phyloP scores from a whole-genome alignment of 345 rosid genomes.

The Bruguiera gymnorhiza region DNA sequence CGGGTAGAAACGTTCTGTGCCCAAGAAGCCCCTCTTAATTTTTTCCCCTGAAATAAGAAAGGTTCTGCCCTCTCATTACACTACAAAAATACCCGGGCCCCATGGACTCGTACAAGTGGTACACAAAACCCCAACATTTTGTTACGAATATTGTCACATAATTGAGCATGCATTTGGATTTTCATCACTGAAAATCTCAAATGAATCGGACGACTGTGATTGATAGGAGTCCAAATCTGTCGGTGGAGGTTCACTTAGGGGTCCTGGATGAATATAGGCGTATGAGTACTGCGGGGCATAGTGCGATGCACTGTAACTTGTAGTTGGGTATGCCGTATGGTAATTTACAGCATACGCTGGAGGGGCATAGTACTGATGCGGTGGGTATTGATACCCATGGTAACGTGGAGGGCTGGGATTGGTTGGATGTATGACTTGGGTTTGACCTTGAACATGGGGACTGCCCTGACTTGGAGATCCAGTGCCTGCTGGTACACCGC shows the following conservation, averaged over 20 bases:
- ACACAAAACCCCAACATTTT: too few species aligned
- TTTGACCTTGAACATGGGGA: slow-evolving; percentile 13
- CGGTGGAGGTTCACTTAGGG: slow-evolving; percentile 23
- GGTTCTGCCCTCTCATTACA: slow-evolving; percentile 23
- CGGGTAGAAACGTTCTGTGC: background rate
- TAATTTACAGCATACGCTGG: slow-evolving; percentile 16
- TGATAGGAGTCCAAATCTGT: slow-evolving; percentile 29
- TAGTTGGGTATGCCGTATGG: slow-evolving; percentile 6
- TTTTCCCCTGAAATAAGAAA: slow-evolving; percentile 5
- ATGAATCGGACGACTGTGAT: slow-evolving; percentile 49
- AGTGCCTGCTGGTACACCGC: slow-evolving; percentile 24
- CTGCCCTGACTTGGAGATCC: slow-evolving; percentile 21
- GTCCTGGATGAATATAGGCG: slow-evolving; percentile 35
- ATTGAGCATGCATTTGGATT: slow-evolving; percentile 82
- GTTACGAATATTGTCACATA: slow-evolving; percentile 36
- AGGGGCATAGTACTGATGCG: slow-evolving; percentile 30
- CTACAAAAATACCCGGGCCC: slow-evolving; percentile 18
- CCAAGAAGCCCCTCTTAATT: slow-evolving; percentile 5
- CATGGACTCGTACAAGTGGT: slow-evolving; percentile 15
- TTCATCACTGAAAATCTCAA: slow-evolving; percentile 82
- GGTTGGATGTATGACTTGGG: slow-evolving; percentile 17
- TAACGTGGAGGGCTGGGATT: slow-evolving; percentile 45
- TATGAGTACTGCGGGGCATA: slow-evolving; percentile 33
- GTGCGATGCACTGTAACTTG: slow-evolving; percentile 19
- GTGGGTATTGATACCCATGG: slow-evolving; percentile 29